These are phyloP conservation scores for Sclerotinia borealis DNA, from an alignment of 2,329 filamentous ascomycete species.

Conservation along the genomic window DNA sequence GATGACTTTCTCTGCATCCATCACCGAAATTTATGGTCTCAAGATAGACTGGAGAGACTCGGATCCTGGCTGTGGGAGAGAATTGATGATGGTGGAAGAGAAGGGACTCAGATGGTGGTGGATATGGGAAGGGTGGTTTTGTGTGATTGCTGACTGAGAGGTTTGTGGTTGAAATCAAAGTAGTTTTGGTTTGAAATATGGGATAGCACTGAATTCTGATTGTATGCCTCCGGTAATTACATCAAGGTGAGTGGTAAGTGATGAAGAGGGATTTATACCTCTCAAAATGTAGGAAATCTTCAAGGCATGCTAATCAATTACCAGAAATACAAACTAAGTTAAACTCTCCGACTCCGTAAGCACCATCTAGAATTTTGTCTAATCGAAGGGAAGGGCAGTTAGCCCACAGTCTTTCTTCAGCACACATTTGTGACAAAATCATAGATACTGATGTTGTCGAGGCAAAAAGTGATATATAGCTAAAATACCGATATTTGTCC, in stretches of 20 bases:
- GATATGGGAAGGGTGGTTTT: conserved; percentile 19
- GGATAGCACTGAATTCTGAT: too few species aligned
- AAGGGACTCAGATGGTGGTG: conserved; percentile 45
- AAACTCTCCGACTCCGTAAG: not conserved
- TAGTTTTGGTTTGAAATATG: not conserved
- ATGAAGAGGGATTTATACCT: not conserved
- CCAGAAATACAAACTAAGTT: too few species aligned
- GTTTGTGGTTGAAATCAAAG: not conserved
- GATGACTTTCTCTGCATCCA: conserved; percentile 19
- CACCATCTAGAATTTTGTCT: not conserved
- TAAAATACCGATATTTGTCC: not conserved
- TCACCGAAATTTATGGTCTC: conserved; percentile 61
- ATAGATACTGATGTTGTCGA: too few species aligned
- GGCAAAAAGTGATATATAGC: too few species aligned
- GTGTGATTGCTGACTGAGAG: not conserved
- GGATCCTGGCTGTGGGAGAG: conserved; percentile 56
- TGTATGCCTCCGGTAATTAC: not conserved
- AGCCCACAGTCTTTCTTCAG: not conserved
- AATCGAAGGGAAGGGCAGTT: not conserved
- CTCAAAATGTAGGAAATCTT: not conserved
- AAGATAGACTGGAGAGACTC: conserved; percentile 60
- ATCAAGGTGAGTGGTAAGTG: not conserved
- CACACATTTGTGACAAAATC: not conserved
- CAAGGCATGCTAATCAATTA: not conserved
- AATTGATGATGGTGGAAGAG: conserved; percentile 61